Evolutionary conservation across 23 red algal species (phyloP), one percentile per base, ranked within the genome.

Genomic region (Pyropia yezoensis): DNA sequence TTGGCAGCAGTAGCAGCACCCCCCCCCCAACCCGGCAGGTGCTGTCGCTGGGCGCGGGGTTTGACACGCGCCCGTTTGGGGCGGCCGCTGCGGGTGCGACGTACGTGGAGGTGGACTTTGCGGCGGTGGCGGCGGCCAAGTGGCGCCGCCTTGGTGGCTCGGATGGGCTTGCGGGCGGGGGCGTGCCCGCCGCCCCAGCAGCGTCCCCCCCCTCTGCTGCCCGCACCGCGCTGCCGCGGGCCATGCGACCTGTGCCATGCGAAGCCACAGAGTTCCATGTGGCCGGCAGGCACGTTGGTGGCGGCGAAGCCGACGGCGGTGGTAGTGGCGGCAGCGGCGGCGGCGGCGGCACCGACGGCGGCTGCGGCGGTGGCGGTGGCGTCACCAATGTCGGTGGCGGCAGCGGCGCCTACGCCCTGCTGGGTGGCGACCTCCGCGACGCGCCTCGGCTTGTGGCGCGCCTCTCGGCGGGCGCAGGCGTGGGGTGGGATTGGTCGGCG

Each of bases 71-170:
- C 14, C 50, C 71, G 39, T 76, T 89, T 57, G 59, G 57, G 7
- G 47, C 74, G 27, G 25, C 54, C 49, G 71, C 72, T 6, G 52
- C 59, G 29, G 75, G 61, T 5, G 59, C 21, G 27, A n/a, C 69
- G 22, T 89, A 75, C 57, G 66, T 89, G 24, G 85, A 89, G 54
- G 50, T 89, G 52, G 85, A 89, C 33, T 89, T 79, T 26, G 23
- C 75, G 2, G 45, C 62, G 18, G 75, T 89, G 15, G 63, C 75
- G 17, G 15, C 28, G 18, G 66, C 63, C 15, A 79, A 88, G 52
- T 47, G 39, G 39, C 39, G 39, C 39, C 39, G 39, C 39, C 39
- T 47, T 3, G 11, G 39, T 8, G 39, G 39, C 11, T 3, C 0
- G 6, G 39, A 13, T 8, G 39, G 11, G 39, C 39, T 3, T 1